Conservation (phyloP, 2,329 filamentous ascomycete species). For the Penicillium concentricum region DNA sequence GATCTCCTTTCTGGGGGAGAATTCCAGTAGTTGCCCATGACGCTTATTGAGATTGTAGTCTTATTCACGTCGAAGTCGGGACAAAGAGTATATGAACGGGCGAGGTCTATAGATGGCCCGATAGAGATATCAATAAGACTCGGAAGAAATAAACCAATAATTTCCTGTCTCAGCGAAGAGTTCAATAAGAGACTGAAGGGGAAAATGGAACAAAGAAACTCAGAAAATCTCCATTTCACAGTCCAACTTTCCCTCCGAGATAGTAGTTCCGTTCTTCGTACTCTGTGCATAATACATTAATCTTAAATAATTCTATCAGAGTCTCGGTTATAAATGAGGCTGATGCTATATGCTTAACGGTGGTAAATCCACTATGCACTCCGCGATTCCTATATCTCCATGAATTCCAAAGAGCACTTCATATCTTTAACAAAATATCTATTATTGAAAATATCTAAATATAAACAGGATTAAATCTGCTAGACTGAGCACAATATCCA, state of each 20-base stretch:
- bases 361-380: not conserved
- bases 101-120: not conserved
- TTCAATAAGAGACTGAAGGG: not conserved
- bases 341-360: not conserved
- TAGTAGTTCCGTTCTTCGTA: not conserved
- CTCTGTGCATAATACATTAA: not conserved
- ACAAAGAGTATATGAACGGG: slow-evolving; percentile 2
- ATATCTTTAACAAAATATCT: not conserved
- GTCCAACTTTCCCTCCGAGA: too few species aligned
- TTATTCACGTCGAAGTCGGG: not conserved
- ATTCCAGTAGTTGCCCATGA: not conserved
- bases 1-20: not conserved
- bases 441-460: not conserved
- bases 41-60: not conserved
- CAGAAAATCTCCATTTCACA: not conserved
- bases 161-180: not conserved
- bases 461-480: not conserved
- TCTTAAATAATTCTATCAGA: not conserved
- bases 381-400: too few species aligned
- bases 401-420: fast-evolving
- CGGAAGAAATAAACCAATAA: not conserved
- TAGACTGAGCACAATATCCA: not conserved
- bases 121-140: not conserved
- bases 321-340: not conserved
- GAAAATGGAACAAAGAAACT: slow-evolving; percentile 1